A percentile compares a stretch with the other conserved stretches of the same genome.
Evolutionary conservation across 495 filamentous ascomycete genomes (phyloP).

Genomic region (Monascus purpureus): DNA sequence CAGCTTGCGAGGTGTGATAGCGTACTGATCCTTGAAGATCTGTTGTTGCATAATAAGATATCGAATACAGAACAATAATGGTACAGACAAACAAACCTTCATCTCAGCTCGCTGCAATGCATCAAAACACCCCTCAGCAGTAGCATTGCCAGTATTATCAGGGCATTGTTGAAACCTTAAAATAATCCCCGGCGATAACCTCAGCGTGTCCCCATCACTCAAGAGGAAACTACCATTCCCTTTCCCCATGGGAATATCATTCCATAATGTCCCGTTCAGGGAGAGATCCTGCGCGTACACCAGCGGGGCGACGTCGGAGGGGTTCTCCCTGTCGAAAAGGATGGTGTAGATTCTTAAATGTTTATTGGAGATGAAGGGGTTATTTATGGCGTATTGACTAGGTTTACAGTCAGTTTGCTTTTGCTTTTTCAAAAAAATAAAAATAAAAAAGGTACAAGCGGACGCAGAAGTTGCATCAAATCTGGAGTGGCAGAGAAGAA

Average conservation of each 20-base stretch:
- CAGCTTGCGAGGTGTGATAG: slow-evolving; percentile 33
- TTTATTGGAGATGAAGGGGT: slow-evolving; percentile 37
- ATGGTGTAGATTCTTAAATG: slow-evolving; percentile 52
- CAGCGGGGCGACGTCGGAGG: slow-evolving; percentile 25
- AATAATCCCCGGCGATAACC: slow-evolving; percentile 7
- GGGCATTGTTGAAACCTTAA: slow-evolving; percentile 16
- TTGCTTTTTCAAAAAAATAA: neutral
- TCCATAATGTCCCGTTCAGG: slow-evolving; percentile 41
- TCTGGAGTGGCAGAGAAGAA: slow-evolving; percentile 1
- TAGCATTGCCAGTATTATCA: neutral
- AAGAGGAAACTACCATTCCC: slow-evolving; percentile 32
- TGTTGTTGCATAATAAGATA: slow-evolving; percentile 8
- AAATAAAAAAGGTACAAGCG: too few species aligned
- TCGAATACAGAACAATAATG: neutral
- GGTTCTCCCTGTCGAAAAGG: slow-evolving; percentile 28
- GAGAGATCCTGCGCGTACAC: slow-evolving; percentile 51
- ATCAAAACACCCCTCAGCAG: slow-evolving; percentile 6
- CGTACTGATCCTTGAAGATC: slow-evolving; percentile 33
- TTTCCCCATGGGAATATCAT: slow-evolving; percentile 30
- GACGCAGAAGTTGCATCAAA: too few species aligned
- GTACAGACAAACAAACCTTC: slow-evolving; percentile 9
- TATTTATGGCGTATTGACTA: slow-evolving; percentile 28
- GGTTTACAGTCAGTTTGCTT: slow-evolving; percentile 1
- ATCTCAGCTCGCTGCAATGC: slow-evolving; percentile 13
- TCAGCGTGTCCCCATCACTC: slow-evolving; percentile 38